Base-by-base conservation (phyloP, 2,329 filamentous ascomycete species). In the Fusarium sp. region DNA sequence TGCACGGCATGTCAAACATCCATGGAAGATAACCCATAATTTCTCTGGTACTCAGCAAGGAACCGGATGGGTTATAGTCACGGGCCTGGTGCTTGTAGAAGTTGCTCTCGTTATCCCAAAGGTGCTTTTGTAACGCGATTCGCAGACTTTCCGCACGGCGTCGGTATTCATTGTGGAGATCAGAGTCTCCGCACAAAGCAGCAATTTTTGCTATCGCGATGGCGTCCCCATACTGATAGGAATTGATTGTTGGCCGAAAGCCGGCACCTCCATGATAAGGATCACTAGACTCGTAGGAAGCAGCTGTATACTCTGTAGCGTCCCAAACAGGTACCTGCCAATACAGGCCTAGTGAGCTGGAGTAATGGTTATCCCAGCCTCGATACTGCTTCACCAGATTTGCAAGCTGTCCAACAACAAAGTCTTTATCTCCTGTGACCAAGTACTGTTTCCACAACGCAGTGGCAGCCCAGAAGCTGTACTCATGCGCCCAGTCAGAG, bases 351-450 rank as follows among this genome's bases (percentile, higher is more conserved):
- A 64, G 43, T 11, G 16, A 18, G 7, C 23, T n/a, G 16, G 58
- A 32, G 9, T 23, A 60, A 23, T 64, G 35, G 15, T 7, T 49
- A 21, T 60, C 60, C 54, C 37, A 60, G 1, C 60, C 60, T 49
- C 54, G 35, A 42, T 60, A 64, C 28, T 64, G 60, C n/a, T 60
- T 60, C 15, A 64, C 37, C 6, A 64, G 54, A 16, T 60, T 60
- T 9, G 16, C 12, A 11, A 64, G 43, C 30, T 60, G 43, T 4
- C 54, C 54, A 37, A 50, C 30, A 2, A 60, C 18, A n/a, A 64
- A 64, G 4, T 32, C 13, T 16, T 32, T 38, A 25, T 60, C 54
- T 23, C 43, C 43, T 16, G 54, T 64, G 16, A 49, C 43, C 16
- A 60, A n/a, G 23, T 37, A 60, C 4, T 60, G 60, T 13, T 35